A percentile compares a stretch with the other conserved stretches of the same genome.
These are phyloP conservation scores for Phytophthora tubulina DNA, from an alignment of 352 stramenopile species.

Conservation along the genomic window DNA sequence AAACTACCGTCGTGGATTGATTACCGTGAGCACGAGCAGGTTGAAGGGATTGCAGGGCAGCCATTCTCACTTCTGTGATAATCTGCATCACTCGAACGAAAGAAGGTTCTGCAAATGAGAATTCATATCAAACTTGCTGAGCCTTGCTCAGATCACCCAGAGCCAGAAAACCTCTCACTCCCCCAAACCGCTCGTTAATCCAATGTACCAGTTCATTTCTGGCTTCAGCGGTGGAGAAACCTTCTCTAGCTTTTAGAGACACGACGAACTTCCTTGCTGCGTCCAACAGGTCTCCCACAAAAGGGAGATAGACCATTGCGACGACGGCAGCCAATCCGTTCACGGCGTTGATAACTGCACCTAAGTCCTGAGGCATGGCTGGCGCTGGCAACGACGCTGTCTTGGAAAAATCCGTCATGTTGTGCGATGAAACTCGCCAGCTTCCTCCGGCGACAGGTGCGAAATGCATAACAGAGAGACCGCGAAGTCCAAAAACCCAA, in stretches of 20 bases:
- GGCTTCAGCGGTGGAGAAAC: not conserved
- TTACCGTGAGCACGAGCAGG: not conserved
- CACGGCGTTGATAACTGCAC: constrained; percentile 14
- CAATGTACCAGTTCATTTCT: constrained; percentile 7
- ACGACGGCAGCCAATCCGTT: constrained; percentile 16
- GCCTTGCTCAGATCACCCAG: not conserved
- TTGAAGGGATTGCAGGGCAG: constrained; percentile 2
- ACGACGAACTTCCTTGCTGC: constrained; percentile 12
- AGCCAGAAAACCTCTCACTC: not conserved
- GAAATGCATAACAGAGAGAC: constrained; percentile 24
- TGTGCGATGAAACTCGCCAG: not conserved
- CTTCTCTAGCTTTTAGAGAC: constrained; percentile 2
- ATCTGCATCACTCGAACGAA: constrained; percentile 15
- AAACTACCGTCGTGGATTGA: not conserved
- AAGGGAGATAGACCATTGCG: not conserved
- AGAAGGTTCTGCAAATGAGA: constrained; percentile 17
- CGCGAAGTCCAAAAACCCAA: constrained; percentile 22
- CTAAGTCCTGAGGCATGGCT: not conserved
- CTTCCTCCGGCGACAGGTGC: not conserved
- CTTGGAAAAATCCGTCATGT: constrained; percentile 21
- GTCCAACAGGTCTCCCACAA: constrained; percentile 2
- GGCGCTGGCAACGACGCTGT: constrained; percentile 3
- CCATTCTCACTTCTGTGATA: constrained; percentile 9
- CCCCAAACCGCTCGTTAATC: constrained; percentile 20
- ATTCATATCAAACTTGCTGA: constrained; percentile 1